Evolutionary conservation across 352 stramenopile species (phyloP).

Genomic region (Blastocystis sp.): DNA sequence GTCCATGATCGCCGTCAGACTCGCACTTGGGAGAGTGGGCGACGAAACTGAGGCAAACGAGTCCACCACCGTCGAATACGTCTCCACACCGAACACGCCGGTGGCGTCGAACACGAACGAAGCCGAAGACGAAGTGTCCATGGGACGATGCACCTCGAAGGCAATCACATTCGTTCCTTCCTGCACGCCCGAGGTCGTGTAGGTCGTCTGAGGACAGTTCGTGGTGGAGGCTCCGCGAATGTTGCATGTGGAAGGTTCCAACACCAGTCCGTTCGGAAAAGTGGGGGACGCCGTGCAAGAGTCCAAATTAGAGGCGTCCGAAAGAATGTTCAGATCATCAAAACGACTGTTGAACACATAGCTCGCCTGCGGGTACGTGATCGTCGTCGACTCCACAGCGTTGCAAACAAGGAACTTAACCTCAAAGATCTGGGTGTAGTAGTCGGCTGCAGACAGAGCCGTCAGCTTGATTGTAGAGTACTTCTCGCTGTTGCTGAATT

Average conservation of each 20-base stretch:
- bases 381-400: not conserved
- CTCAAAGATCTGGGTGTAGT: not conserved
- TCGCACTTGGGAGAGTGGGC: not conserved
- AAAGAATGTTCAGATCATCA: not conserved
- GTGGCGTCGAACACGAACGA: not conserved
- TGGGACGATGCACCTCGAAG: not conserved
- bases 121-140: not conserved
- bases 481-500: not conserved
- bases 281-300: not conserved
- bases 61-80: not conserved
- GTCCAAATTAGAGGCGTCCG: not conserved
- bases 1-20: not conserved
- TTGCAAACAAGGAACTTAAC: not conserved
- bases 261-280: not conserved
- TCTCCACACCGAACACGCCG: not conserved
- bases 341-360: not conserved
- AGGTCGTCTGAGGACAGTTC: not conserved
- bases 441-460: not conserved
- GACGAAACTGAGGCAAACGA: not conserved
- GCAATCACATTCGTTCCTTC: not conserved
- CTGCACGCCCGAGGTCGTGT: not conserved
- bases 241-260: not conserved
- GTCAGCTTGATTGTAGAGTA: not conserved
- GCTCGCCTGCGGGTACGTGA: not conserved
- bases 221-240: not conserved